Evolutionary conservation across 345 rosid species (phyloP).

Genomic region (Murraya paniculata): DNA sequence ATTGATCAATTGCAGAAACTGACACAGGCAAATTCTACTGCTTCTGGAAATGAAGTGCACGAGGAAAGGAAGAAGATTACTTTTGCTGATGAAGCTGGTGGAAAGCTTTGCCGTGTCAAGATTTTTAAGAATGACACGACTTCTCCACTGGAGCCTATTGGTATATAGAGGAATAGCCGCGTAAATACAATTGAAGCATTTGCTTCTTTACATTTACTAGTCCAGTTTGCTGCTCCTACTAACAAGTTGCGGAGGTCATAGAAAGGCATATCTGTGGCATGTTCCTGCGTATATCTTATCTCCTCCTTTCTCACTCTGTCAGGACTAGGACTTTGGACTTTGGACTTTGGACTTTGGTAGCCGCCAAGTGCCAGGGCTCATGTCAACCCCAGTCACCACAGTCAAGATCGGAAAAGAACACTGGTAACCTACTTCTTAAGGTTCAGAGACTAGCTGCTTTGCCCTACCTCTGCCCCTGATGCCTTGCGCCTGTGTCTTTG

Average conservation of each 20-base stretch:
- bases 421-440: not conserved
- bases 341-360: not conserved
- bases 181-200: not conserved
- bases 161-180: not conserved
- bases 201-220: conserved; percentile 1
- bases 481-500: conserved; percentile 14
- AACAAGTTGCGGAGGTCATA: not conserved
- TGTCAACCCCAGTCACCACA: not conserved
- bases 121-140: conserved; percentile 47
- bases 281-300: not conserved
- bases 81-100: conserved; percentile 91
- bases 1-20: conserved; percentile 39
- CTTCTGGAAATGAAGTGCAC: conserved; percentile 25
- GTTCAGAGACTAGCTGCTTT: not conserved
- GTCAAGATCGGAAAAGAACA: not conserved
- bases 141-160: conserved; percentile 19
- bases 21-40: conserved; percentile 34
- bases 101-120: conserved; percentile 72
- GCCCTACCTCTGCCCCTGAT: not conserved
- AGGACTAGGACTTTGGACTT: not conserved
- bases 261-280: not conserved
- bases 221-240: not conserved
- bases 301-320: not conserved
- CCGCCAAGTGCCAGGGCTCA: not conserved
- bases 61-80: conserved; percentile 59